phyloP scores from a whole-genome alignment of 2,329 filamentous ascomycete species.

The Fusarium xyrophilum region DNA sequence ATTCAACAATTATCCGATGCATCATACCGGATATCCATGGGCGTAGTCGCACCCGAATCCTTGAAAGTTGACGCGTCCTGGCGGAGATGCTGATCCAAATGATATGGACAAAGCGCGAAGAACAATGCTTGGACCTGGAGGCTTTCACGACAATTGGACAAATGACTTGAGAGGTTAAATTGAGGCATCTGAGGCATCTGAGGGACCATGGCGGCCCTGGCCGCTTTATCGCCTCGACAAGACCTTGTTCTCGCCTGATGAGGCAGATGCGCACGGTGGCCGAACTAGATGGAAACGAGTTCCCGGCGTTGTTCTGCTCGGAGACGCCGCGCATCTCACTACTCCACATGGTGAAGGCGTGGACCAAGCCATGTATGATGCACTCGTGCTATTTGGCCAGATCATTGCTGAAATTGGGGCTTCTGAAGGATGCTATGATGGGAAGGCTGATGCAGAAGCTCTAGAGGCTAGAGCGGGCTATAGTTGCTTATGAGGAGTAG shows the following conservation, averaged over 20 bases:
- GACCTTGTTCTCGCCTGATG: neutral
- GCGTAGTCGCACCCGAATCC: neutral
- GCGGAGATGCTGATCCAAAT: neutral
- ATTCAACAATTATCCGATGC: neutral
- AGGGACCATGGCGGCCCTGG: neutral
- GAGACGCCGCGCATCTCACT: neutral
- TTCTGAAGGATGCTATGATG: neutral
- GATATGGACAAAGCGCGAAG: neutral
- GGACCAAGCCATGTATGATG: constrained; percentile 8
- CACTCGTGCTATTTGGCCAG: neutral
- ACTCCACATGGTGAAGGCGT: constrained; percentile 6
- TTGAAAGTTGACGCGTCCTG: neutral
- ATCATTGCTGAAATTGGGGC: neutral
- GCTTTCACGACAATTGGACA: neutral
- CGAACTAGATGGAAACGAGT: neutral
- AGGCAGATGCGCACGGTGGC: neutral
- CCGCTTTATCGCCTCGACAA: constrained; percentile 2
- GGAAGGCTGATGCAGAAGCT: neutral
- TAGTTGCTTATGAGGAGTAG: neutral
- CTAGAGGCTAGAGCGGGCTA: neutral
- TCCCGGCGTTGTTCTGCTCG: neutral
- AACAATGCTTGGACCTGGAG: neutral
- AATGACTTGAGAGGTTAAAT: neutral
- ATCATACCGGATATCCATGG: constrained; percentile 1
- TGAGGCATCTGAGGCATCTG: neutral